These are phyloP conservation scores for Austroboletus novae-zelandiae DNA, from an alignment of 1,284 basidiomycete genomes.

Conservation along the genomic window DNA sequence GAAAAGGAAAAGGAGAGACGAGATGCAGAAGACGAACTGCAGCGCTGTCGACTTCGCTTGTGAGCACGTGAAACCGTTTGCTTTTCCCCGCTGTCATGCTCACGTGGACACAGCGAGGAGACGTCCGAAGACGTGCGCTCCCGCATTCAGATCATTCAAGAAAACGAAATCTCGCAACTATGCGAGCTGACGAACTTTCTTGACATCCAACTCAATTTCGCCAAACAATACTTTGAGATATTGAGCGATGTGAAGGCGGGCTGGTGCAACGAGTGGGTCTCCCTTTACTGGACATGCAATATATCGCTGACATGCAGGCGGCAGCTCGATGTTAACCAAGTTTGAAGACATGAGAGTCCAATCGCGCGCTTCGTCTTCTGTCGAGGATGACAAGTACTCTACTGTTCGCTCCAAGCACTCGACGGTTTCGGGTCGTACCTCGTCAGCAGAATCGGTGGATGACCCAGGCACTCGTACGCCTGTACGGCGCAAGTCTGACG, in stretches of 20 bases:
- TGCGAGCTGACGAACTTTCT: conserved; percentile 68
- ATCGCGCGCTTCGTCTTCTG: conserved; percentile 8
- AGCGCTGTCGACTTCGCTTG: conserved; percentile 70
- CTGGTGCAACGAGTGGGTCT: conserved; percentile 62
- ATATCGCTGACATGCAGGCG: conserved; percentile 6
- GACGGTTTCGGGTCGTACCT: conserved; percentile 17
- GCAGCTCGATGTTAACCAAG: conserved; percentile 22
- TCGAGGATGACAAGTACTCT: conserved; percentile 15
- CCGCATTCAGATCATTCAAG: conserved; percentile 74
- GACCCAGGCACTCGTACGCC: conserved; percentile 28
- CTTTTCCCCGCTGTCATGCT: background rate
- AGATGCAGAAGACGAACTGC: conserved; percentile 76
- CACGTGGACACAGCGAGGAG: conserved; percentile 60
- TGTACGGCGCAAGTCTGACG: conserved; percentile 39
- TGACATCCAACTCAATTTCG: conserved; percentile 70
- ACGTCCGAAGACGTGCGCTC: conserved; percentile 74
- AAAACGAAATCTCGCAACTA: conserved; percentile 69
- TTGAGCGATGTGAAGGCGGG: conserved; percentile 62
- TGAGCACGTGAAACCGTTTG: conserved; percentile 37
- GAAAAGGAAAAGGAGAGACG: conserved; percentile 66
- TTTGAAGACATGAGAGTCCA: conserved; percentile 14
- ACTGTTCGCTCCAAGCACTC: conserved; percentile 29
- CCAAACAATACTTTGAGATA: conserved; percentile 67
- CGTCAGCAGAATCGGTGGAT: conserved; percentile 37
- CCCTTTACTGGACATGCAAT: background rate